Percentiles rank a stretch among this genome's conserved stretches.
phyloP scores from a whole-genome alignment of 441 rosid species.

The Codiaeum variegatum region DNA sequence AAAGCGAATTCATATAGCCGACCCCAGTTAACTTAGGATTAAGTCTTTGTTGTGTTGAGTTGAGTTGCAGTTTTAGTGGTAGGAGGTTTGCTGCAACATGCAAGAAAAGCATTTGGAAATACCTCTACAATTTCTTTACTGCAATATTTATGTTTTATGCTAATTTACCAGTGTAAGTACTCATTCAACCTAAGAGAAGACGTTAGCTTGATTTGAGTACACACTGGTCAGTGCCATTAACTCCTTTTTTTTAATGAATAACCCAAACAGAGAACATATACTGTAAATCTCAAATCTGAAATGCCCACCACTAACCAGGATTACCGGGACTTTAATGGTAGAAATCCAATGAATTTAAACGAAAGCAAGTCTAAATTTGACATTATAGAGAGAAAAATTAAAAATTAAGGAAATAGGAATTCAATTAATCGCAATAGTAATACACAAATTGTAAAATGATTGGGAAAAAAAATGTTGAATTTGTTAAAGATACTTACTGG shows the following conservation, averaged over 20 bases:
- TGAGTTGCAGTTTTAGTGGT: not conserved
- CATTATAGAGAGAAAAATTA: not conserved
- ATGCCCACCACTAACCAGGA: not conserved
- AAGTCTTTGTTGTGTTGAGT: no score
- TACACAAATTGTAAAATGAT: not conserved
- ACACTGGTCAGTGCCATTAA: not conserved
- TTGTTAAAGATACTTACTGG: slow-evolving; percentile 3
- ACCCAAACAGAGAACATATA: not conserved
- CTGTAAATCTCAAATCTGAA: not conserved
- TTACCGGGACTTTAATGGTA: not conserved
- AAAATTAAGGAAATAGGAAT: not conserved
- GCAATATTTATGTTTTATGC: not conserved
- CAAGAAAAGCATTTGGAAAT: not conserved
- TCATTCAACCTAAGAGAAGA: not conserved
- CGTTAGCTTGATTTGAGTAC: not conserved
- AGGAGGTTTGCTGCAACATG: not conserved
- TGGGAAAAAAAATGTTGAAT: not conserved
- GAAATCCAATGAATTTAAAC: not conserved
- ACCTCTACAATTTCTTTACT: not conserved
- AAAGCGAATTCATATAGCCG: no score
- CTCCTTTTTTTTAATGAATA: not conserved
- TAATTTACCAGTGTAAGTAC: not conserved
- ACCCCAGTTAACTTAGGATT: no score
- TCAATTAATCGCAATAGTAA: not conserved
- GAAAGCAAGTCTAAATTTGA: not conserved